Evolutionary conservation across 2,329 filamentous ascomycete species (phyloP), one percentile per base, ranked within the genome.

Genomic region (Calcarisporium arbuscula): DNA sequence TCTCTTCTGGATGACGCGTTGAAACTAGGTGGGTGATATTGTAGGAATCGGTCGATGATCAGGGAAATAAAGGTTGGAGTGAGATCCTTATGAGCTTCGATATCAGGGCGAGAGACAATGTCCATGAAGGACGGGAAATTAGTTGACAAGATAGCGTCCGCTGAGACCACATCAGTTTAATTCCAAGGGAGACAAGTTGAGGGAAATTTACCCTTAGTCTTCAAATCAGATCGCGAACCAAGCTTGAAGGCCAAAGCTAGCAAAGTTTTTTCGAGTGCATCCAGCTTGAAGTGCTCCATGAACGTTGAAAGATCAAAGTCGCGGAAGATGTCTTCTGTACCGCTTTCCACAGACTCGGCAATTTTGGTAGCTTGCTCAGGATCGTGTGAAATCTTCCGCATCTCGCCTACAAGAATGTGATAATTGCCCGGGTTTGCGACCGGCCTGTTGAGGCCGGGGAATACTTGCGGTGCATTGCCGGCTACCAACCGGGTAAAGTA

Each of bases 231-330:
- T 49, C 85, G 87, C 26, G 76, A 76, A n/a, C 81, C 80, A 42
- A 80, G 75, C 60, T 90, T 94, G 61, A 95, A 95, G 5, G 90
- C 87, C 38, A 95, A 69, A 32, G 87, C 86, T 44, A 98, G 72
- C 42, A 94, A 76, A 26, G 86, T 85, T 68, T 94, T 94, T 52
- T 88, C 80, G 30, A 95, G 61, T 8, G 87, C 80, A 62, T 95
- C 89, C 35, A 95, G 72, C 56, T 89, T 88, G 68, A 98, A 98
- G 59, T 96, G 89, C 44, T 94, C 85, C 71, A 96, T 81, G 56
- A 98, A 96, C 3, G 84, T 85, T 3, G 85, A 84, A n/a, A 98
- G 74, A 56, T 98, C 90, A 51, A 98, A 95, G 56, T 96, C 90
- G 38, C 88, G 83, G 58, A 95, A 95, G 41, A 95, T 77, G 49